Evolutionary conservation across 2,329 filamentous ascomycete genomes (phyloP).

Genomic region (Geoglossum cookeanum): DNA sequence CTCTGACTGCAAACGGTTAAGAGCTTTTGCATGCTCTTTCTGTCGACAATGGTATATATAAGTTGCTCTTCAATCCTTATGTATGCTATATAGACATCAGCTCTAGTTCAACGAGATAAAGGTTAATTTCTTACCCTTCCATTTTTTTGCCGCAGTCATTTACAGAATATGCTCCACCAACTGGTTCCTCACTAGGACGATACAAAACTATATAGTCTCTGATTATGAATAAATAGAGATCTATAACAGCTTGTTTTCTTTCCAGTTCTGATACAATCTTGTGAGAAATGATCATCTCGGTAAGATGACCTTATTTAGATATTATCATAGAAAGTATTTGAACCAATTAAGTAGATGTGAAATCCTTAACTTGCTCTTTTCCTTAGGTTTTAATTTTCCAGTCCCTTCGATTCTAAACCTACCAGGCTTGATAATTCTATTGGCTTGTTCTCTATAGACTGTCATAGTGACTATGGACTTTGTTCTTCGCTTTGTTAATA

Average conservation of each 20-base stretch:
- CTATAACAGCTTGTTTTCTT: neutral
- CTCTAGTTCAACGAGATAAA: neutral
- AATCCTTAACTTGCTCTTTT: slow-evolving; percentile 2
- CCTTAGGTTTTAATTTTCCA: slow-evolving; percentile 5
- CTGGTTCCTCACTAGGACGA: neutral
- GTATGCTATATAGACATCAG: neutral
- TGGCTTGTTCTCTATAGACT: neutral
- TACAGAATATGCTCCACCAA: neutral
- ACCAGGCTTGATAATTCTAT: slow-evolving; percentile 4
- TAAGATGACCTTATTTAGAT: neutral
- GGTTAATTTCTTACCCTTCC: neutral
- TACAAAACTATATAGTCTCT: neutral
- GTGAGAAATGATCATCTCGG: neutral
- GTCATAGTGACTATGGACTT: neutral
- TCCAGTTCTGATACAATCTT: neutral
- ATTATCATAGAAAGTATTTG: slow-evolving; percentile 5
- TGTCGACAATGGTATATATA: neutral
- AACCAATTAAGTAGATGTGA: neutral
- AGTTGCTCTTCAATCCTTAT: neutral
- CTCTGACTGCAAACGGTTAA: too few species aligned
- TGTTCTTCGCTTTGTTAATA: neutral
- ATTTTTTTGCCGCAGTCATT: neutral
- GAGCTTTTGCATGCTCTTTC: too few species aligned
- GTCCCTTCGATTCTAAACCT: slow-evolving; percentile 4
- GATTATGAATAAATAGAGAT: neutral